Evolutionary conservation across 768 basidiomycete genomes (phyloP), one percentile per base, ranked within the genome.

Genomic region (Cystobasidium ongulense): DNA sequence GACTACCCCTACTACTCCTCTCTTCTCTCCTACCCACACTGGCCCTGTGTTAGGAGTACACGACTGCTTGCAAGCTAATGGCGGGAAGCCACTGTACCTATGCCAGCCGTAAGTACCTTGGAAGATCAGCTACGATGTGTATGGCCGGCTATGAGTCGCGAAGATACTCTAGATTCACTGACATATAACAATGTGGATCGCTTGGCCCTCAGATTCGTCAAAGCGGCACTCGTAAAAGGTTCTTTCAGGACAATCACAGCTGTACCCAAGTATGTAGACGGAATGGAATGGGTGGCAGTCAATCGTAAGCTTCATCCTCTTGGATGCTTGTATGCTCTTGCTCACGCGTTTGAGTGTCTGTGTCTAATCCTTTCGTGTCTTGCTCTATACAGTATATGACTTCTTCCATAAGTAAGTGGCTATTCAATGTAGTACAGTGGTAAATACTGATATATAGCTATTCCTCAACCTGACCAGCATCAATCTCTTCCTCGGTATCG

Each of bases 201-300:
- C 46, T 25, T 10, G 11, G 15, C 13, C 5, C 31, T 8, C 68
- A 75, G 74, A 1, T 98, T 98, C 81, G 91, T 90, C 70, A 93
- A 95, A 78, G 89, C 92, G 1, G 92, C 95, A 0, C 85, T 98
- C 53, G 94, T 98, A 74, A 97, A 95, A 81, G 95, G 95, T 27
- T 96, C 93, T 82, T 97, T 96, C 84, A 97, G 95, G 84, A 96
- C 93, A 1, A 97, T 98, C 78, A 93, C 97, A 72, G 90, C 92
- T 82, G 85, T 92, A 67, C 95, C 95, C 7, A 96, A 95, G 81
- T 96, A 84, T 72, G 83, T 84, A 25, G 84, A 84, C 76, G 82
- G 82, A 29, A 84, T 84, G 76, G 84, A 85, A 75, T 85, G 84
- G 84, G 83, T 85, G 8, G 84, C 84, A 4, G 81, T 84, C 63